phyloP scores from a whole-genome alignment of 176 grass and related monocot genomes.

The Cenchrus americanus region DNA sequence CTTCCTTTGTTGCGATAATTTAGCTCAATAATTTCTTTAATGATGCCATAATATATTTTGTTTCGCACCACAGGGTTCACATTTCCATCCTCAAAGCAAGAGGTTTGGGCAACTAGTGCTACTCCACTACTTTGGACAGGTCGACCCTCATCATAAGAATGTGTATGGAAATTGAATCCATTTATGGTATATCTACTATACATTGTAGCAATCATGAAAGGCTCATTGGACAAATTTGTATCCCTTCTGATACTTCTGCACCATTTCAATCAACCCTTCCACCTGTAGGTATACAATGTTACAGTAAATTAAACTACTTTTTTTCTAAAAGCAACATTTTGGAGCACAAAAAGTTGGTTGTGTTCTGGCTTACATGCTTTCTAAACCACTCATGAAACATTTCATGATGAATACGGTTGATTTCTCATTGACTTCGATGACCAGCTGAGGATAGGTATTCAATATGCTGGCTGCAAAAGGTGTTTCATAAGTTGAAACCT shows the following conservation, averaged over 20 bases:
- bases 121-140: not conserved
- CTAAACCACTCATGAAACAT: conserved; percentile 29
- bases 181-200: conserved; percentile 20
- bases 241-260: conserved; percentile 6
- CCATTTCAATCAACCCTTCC: not conserved
- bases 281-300: not conserved
- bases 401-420: conserved; percentile 17
- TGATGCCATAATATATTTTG: not conserved
- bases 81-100: conserved; percentile 8
- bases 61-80: not conserved
- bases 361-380: not conserved
- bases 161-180: conserved; percentile 26
- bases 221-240: conserved; percentile 26
- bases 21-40: not conserved
- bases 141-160: not conserved
- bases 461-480: conserved; percentile 17
- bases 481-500: not conserved
- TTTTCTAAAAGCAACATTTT: no score
- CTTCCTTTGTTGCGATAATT: not conserved
- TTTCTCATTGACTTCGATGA: not conserved
- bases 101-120: not conserved
- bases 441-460: not conserved
- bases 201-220: conserved; percentile 20
- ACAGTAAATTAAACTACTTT: no score
- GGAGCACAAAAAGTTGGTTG: not conserved